These are phyloP conservation scores for Blastomyces percursus DNA, from an alignment of 2,329 filamentous ascomycete species.

Conservation along the genomic window DNA sequence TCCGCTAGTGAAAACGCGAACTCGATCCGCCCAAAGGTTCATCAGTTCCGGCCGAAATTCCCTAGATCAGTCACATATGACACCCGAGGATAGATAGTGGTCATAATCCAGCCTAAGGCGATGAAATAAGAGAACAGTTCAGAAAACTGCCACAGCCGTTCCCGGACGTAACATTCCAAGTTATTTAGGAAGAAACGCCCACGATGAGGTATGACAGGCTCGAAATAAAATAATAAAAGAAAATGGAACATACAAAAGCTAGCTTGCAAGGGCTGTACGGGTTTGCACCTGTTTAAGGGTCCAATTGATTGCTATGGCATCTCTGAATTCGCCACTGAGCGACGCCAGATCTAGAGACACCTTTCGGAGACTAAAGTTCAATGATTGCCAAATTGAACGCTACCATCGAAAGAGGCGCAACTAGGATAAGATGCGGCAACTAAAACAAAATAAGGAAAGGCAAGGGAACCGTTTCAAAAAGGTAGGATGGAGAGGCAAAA, in stretches of 20 bases:
- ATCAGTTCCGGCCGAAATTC: conserved; percentile 5
- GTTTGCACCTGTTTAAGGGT: not conserved
- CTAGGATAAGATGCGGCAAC: not conserved
- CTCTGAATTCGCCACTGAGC: not conserved
- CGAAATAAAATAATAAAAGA: conserved; percentile 2
- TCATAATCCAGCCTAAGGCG: conserved; percentile 1
- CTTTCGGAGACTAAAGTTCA: conserved; percentile 5
- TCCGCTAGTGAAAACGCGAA: not conserved
- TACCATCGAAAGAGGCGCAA: conserved; percentile 6
- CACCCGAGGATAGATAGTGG: not conserved
- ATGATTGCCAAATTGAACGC: conserved; percentile 5
- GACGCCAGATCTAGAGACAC: conserved; percentile 2
- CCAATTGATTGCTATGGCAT: conserved; percentile 2
- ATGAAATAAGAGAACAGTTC: conserved; percentile 2
- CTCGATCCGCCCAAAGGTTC: not conserved
- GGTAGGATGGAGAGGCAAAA: not conserved
- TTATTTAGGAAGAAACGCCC: not conserved
- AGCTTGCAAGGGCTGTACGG: not conserved
- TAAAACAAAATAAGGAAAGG: conserved; percentile 2
- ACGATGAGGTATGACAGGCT: conserved; percentile 6
- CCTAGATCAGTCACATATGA: conserved; percentile 1
- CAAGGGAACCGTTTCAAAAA: not conserved
- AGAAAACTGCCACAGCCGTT: not conserved
- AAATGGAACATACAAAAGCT: conserved; percentile 3
- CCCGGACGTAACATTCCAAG: conserved; percentile 1